Evolutionary conservation across 192 early-diverging fungal species (phyloP).

Genomic region (Haplosporangium gracile): DNA sequence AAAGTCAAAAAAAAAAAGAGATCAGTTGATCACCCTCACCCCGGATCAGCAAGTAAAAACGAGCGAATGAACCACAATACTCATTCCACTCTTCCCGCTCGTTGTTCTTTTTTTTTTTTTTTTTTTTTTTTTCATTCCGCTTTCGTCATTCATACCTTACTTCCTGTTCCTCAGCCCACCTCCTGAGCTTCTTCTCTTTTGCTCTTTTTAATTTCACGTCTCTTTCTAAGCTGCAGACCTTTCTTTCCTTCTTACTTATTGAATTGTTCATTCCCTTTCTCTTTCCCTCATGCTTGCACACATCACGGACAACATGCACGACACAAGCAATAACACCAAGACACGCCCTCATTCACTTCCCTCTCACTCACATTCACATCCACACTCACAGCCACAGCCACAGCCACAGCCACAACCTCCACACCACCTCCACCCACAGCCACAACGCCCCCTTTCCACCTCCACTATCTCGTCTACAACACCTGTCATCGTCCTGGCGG

Average conservation of each 20-base stretch:
- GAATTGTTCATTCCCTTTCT: too few species aligned
- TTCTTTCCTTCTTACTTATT: not conserved
- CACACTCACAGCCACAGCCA: not conserved
- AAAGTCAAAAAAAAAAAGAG: too few species aligned
- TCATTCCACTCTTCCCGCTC: too few species aligned
- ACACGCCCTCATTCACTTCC: not conserved
- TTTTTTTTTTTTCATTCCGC: too few species aligned
- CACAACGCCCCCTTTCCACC: not conserved
- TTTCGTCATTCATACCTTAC: not conserved
- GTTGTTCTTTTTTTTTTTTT: too few species aligned
- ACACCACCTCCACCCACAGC: not conserved
- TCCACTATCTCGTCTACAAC: not conserved
- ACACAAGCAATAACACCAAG: not conserved
- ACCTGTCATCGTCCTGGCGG: conserved; percentile 2
- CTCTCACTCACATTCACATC: not conserved
- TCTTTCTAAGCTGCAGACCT: not conserved
- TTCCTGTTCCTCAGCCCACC: not conserved
- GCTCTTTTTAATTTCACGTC: not conserved
- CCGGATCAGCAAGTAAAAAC: too few species aligned
- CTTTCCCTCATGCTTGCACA: not conserved
- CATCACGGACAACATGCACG: not conserved
- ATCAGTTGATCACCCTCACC: too few species aligned
- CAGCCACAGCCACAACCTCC: not conserved
- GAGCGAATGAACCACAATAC: too few species aligned
- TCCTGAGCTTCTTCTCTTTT: not conserved